These are phyloP conservation scores for Capsicum chinense DNA, from an alignment of 257 asterid genomes.

Conservation along the genomic window DNA sequence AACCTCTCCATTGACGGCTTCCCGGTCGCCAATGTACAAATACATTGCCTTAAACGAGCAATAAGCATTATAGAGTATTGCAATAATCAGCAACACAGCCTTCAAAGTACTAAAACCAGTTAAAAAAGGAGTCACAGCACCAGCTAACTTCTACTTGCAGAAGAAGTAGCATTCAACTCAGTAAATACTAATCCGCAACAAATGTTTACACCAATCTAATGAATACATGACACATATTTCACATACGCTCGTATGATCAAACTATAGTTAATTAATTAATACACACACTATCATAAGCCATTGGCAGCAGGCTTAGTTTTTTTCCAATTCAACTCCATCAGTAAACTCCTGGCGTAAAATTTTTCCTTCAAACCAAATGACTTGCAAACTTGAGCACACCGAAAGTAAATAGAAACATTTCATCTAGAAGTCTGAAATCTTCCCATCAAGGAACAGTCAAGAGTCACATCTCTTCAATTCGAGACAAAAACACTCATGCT, in stretches of 20 bases:
- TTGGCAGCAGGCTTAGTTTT: background rate
- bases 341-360: background rate
- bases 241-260: background rate
- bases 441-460: background rate
- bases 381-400: background rate
- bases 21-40: too few species aligned
- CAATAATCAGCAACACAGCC: too few species aligned
- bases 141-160: background rate
- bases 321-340: background rate
- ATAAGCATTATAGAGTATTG: too few species aligned
- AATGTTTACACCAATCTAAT: background rate
- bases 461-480: background rate
- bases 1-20: too few species aligned
- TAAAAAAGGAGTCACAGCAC: background rate
- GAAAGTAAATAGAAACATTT: background rate
- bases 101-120: background rate
- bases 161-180: background rate
- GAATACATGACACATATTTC: background rate
- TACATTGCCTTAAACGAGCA: too few species aligned
- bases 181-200: background rate
- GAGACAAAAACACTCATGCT: background rate
- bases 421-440: background rate
- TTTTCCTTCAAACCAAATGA: background rate
- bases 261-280: slow-evolving; percentile 3
- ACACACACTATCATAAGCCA: background rate